phyloP scores from a whole-genome alignment of 106 monocot genomes.

The Xerophyta viscosa region DNA sequence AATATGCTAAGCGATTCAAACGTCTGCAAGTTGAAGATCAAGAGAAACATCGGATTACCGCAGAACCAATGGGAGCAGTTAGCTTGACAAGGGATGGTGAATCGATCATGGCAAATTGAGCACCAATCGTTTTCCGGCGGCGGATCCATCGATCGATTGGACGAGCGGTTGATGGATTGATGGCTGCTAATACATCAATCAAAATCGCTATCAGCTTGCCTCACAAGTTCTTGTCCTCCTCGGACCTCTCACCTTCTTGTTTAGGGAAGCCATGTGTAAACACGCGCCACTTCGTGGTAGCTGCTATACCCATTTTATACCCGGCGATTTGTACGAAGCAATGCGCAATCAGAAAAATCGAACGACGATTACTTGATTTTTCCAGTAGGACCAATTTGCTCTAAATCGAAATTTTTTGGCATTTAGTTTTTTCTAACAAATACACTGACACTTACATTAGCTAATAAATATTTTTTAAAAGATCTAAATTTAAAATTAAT shows the following conservation, averaged over 20 bases:
- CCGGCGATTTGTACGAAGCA: no score
- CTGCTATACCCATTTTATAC: no score
- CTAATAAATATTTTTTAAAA: no score
- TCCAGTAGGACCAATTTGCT: no score
- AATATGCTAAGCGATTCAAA: neutral
- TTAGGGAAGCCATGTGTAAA: neutral
- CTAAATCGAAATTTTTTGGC: no score
- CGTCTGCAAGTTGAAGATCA: neutral
- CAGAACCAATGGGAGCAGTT: conserved; percentile 91
- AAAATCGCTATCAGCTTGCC: neutral
- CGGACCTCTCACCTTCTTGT: neutral
- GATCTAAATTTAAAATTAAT: no score
- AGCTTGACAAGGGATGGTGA: conserved; percentile 69
- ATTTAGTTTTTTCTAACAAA: no score
- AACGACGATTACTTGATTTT: no score
- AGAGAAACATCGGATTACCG: conserved; percentile 14
- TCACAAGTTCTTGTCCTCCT: neutral
- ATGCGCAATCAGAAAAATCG: no score
- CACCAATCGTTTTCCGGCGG: conserved; percentile 77
- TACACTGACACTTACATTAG: no score
- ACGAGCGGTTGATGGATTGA: no score
- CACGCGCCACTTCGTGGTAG: no score
- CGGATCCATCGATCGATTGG: conserved; percentile 25
- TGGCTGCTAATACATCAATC: neutral
- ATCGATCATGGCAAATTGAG: conserved; percentile 78